phyloP scores from a whole-genome alignment of 371 early-diverging fungal species.

The Actinomortierella wolfii region DNA sequence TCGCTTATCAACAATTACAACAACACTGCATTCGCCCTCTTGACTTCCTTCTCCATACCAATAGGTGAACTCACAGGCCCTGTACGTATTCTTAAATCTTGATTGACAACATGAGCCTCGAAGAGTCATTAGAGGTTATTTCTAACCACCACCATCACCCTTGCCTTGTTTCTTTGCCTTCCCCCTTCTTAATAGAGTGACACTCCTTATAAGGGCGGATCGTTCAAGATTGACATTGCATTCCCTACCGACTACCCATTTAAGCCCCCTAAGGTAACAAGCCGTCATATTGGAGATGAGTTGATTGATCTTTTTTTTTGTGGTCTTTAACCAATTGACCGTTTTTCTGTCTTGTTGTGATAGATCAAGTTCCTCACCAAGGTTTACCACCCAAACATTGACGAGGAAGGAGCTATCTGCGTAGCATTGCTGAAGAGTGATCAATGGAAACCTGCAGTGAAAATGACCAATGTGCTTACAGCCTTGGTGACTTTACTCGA shows the following conservation, averaged over 20 bases:
- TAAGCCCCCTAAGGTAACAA: constrained; percentile 83
- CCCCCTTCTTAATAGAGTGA: constrained; percentile 30
- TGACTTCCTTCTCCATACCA: too few species aligned
- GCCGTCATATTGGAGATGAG: not conserved
- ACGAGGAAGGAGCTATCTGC: constrained; percentile 82
- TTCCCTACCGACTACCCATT: constrained; percentile 92
- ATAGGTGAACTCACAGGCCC: too few species aligned
- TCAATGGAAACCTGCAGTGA: constrained; percentile 94
- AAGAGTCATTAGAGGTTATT: too few species aligned
- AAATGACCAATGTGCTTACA: constrained; percentile 65
- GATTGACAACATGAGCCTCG: too few species aligned
- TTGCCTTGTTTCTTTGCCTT: constrained; percentile 4
- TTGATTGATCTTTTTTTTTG: not conserved
- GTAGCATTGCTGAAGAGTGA: constrained; percentile 83
- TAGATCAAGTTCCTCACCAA: constrained; percentile 85
- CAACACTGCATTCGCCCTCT: too few species aligned
- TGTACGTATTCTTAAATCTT: too few species aligned
- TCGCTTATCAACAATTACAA: too few species aligned
- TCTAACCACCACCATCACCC: too few species aligned
- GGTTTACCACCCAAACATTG: constrained; percentile 95
- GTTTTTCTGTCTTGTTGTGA: not conserved
- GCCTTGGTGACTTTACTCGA: constrained; percentile 74
- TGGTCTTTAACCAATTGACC: not conserved
- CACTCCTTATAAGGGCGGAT: constrained; percentile 83
- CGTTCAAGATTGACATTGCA: constrained; percentile 79